Conservation (phyloP, 306 rosid genomes). For the Cercis canadensis region DNA sequence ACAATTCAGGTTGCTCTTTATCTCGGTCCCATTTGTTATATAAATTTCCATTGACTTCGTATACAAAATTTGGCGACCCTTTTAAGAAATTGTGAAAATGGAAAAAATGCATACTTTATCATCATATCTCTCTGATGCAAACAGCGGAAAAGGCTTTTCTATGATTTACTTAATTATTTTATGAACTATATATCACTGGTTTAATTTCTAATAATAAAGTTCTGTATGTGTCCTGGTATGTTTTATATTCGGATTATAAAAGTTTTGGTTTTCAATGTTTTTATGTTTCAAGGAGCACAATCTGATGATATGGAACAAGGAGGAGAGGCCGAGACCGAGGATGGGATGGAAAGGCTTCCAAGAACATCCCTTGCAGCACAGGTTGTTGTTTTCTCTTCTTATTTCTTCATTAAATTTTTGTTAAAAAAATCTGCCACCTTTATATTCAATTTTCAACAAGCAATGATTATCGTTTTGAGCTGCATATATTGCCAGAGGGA, state of each 20-base stretch:
- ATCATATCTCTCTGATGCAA: too few species aligned
- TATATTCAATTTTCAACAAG: neutral
- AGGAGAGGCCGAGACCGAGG: neutral
- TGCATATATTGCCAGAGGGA: slow-evolving; percentile 59
- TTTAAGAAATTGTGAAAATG: too few species aligned
- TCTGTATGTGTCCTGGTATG: too few species aligned
- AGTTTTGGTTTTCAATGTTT: neutral
- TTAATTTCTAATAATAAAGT: too few species aligned
- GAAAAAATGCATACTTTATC: too few species aligned
- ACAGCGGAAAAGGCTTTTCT: too few species aligned
- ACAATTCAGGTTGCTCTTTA: slow-evolving; percentile 35
- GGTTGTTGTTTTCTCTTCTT: slow-evolving; percentile 39
- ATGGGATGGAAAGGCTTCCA: slow-evolving; percentile 6
- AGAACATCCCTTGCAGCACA: slow-evolving; percentile 48
- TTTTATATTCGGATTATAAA: too few species aligned
- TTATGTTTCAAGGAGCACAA: slow-evolving; percentile 16
- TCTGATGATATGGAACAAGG: slow-evolving; percentile 14
- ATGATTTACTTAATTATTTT: too few species aligned
- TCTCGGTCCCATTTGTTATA: neutral
- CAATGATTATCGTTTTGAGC: neutral
- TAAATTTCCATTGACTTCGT: too few species aligned
- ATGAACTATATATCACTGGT: too few species aligned
- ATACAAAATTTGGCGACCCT: too few species aligned
- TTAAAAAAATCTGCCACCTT: neutral
- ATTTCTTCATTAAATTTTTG: neutral